A percentile compares a stretch with the other conserved stretches of the same genome.
Conservation (phyloP, 495 filamentous ascomycete species). For the Neurospora tetrasperma region DNA sequence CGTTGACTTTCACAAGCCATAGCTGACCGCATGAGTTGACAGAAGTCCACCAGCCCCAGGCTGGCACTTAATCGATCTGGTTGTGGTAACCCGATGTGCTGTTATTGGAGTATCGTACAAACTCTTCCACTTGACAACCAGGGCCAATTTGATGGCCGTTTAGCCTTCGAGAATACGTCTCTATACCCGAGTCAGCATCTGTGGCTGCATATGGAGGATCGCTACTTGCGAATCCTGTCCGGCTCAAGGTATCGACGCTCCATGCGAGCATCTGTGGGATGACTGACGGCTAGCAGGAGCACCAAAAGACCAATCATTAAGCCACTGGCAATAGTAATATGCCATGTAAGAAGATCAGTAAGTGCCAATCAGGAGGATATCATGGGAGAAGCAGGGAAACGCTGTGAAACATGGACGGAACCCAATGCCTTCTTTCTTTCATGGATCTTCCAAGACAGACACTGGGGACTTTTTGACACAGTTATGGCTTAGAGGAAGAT, state of each 20-base stretch:
- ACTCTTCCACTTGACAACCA: background rate
- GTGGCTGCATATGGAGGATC: background rate
- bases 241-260: background rate
- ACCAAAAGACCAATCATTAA: background rate
- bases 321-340: background rate
- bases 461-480: background rate
- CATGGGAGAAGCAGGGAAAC: conserved; percentile 1
- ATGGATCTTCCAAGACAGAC: conserved; percentile 2
- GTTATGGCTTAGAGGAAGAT: background rate
- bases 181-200: background rate
- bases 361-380: conserved; percentile 2
- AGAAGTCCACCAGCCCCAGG: background rate
- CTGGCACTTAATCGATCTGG: background rate
- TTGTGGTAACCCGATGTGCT: background rate
- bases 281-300: background rate
- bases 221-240: background rate
- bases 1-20: background rate
- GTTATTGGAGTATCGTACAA: background rate
- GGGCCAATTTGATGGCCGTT: background rate
- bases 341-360: background rate
- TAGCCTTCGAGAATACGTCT: background rate
- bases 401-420: conserved; percentile 3
- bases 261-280: background rate
- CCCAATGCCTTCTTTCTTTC: background rate
- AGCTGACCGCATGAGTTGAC: background rate